phyloP scores from a whole-genome alignment of 495 filamentous ascomycete species.

The Hypomontagnella monticulosa region DNA sequence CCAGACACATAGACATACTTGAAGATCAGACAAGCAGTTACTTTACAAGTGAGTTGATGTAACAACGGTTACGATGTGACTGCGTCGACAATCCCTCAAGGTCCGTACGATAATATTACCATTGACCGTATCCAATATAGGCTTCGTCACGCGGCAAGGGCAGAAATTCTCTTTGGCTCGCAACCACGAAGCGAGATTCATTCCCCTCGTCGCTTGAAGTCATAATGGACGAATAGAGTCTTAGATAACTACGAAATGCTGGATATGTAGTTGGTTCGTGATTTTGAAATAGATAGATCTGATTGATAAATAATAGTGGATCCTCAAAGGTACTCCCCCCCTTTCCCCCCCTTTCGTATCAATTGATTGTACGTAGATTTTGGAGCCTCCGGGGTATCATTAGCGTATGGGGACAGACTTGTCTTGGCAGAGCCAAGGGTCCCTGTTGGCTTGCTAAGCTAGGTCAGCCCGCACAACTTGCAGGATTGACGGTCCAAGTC shows the following conservation, averaged over 20 bases:
- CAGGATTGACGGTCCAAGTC: slow-evolving; percentile 23
- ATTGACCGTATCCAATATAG: slow-evolving; percentile 6
- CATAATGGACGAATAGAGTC: neutral
- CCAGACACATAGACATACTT: neutral
- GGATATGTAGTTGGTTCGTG: slow-evolving; percentile 15
- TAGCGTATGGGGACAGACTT: slow-evolving; percentile 33
- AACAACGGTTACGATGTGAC: slow-evolving; percentile 15
- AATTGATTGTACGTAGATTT: slow-evolving; percentile 24
- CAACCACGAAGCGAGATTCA: slow-evolving; percentile 6
- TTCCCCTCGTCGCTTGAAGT: slow-evolving; percentile 5
- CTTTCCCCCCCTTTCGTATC: slow-evolving; percentile 1
- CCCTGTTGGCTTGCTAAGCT: slow-evolving; percentile 26
- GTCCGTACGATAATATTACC: slow-evolving; percentile 1
- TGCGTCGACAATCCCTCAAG: slow-evolving; percentile 3
- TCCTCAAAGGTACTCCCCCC: slow-evolving; percentile 3
- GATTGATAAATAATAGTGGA: slow-evolving; percentile 31
- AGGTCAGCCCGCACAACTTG: slow-evolving; percentile 32
- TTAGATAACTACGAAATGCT: slow-evolving; percentile 4
- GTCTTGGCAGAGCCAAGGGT: slow-evolving; percentile 27
- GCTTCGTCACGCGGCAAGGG: slow-evolving; percentile 19
- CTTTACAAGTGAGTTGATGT: neutral
- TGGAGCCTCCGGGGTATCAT: slow-evolving; percentile 45
- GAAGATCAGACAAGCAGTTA: slow-evolving; percentile 1
- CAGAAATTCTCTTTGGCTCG: neutral
- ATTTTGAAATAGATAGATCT: slow-evolving; percentile 1